A percentile compares a stretch with the other conserved stretches of the same genome.
Evolutionary conservation across 768 basidiomycete species (phyloP).

Genomic region (Clathrus columnatus): DNA sequence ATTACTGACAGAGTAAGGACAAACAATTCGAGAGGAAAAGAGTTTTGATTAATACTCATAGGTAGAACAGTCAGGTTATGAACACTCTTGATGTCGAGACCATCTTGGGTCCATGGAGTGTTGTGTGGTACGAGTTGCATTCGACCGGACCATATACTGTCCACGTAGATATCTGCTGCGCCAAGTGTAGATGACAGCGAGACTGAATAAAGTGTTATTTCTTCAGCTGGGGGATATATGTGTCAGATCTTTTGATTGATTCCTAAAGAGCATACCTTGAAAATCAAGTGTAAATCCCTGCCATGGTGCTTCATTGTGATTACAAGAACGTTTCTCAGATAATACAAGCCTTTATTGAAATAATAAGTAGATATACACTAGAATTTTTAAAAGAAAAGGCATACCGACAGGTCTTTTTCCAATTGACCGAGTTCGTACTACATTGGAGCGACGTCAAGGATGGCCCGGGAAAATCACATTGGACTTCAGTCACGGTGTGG

Average conservation of each 20-base stretch:
- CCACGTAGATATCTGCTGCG: neutral
- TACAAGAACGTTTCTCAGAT: neutral
- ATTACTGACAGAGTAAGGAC: conserved; percentile 1
- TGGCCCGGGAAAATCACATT: neutral
- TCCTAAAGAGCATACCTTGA: neutral
- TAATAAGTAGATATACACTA: neutral
- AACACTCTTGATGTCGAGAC: neutral
- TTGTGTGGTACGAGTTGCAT: neutral
- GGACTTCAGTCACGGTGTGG: too few relatives aligned
- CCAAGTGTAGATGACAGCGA: neutral
- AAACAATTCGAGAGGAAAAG: neutral
- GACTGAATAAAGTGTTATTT: neutral
- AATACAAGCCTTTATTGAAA: neutral
- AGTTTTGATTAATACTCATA: neutral
- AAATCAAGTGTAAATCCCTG: neutral
- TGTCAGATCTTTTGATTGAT: too few relatives aligned
- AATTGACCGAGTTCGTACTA: neutral
- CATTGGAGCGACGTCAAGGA: too few relatives aligned
- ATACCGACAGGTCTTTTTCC: neutral
- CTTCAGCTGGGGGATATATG: neutral
- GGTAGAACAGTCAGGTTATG: conserved; percentile 4
- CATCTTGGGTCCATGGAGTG: neutral
- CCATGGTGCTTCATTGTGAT: neutral
- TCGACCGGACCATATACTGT: neutral
- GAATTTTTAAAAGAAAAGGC: neutral